phyloP scores from a whole-genome alignment of 2,329 filamentous ascomycete species.

The Fusarium sp. region DNA sequence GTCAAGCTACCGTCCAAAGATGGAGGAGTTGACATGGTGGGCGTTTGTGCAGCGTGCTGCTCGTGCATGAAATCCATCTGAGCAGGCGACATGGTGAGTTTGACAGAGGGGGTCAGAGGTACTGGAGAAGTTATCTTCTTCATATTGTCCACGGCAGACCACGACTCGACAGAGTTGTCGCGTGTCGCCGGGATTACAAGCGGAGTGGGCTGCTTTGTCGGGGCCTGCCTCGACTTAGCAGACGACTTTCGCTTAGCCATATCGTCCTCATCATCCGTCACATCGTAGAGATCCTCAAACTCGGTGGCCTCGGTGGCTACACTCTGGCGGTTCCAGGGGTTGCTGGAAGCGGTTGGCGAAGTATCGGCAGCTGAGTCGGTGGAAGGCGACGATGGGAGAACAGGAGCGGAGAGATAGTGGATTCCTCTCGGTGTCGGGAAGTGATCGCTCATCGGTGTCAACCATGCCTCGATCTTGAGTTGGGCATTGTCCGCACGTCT shows the following conservation, averaged over 20 bases:
- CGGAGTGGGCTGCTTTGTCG: constrained; percentile 53
- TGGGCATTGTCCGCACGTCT: constrained; percentile 51
- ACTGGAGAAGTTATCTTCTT: constrained; percentile 68
- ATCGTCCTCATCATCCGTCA: constrained; percentile 79
- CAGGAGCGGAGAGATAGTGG: constrained; percentile 71
- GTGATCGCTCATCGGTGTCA: constrained; percentile 70
- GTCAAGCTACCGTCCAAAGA: constrained; percentile 90
- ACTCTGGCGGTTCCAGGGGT: constrained; percentile 72
- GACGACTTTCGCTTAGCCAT: constrained; percentile 45
- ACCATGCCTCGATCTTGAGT: constrained; percentile 67
- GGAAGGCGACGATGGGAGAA: constrained; percentile 70
- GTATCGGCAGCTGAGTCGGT: constrained; percentile 63
- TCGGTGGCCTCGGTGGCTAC: constrained; percentile 73
- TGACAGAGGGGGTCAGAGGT: constrained; percentile 70
- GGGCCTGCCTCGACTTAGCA: constrained; percentile 56
- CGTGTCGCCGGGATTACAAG: constrained; percentile 63
- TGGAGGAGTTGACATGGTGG: constrained; percentile 81
- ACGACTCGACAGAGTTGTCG: constrained; percentile 52
- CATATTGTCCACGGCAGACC: constrained; percentile 57
- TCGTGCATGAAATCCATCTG: constrained; percentile 76
- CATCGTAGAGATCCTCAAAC: constrained; percentile 89
- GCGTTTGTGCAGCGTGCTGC: constrained; percentile 72
- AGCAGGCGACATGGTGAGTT: constrained; percentile 80
- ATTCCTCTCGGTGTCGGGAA: constrained; percentile 78
- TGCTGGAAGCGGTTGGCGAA: constrained; percentile 66